phyloP scores from a whole-genome alignment of 2,329 filamentous ascomycete genomes.

The Cladosporium cucumerinum region DNA sequence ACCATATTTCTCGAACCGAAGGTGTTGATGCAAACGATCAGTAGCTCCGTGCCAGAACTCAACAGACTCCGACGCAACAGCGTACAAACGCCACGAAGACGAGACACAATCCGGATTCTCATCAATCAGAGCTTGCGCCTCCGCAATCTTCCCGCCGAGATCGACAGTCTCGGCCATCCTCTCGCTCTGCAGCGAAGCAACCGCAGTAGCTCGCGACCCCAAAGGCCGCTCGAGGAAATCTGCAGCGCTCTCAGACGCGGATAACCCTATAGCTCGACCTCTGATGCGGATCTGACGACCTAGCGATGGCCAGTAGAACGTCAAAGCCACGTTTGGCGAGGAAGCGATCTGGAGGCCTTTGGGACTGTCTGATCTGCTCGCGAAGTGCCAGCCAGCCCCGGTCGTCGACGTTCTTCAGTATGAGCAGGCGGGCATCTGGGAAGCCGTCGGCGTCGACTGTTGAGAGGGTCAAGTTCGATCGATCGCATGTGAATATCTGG shows the following conservation, averaged over 20 bases:
- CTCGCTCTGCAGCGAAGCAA: neutral
- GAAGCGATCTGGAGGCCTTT: neutral
- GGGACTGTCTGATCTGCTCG: neutral
- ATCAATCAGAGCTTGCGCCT: neutral
- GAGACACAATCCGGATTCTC: neutral
- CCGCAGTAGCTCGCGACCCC: neutral
- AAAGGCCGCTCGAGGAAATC: neutral
- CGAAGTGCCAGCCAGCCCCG: slow-evolving; percentile 4
- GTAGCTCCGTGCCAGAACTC: neutral
- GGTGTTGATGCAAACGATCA: neutral
- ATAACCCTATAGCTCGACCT: neutral
- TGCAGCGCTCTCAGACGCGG: neutral
- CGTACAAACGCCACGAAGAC: neutral
- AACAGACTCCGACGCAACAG: neutral
- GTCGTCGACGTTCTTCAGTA: neutral
- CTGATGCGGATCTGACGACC: neutral
- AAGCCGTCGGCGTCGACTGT: neutral
- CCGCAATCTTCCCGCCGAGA: neutral
- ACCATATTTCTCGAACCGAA: neutral
- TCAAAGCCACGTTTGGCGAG: neutral
- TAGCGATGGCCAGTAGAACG: neutral
- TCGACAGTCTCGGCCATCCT: neutral
- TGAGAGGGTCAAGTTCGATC: neutral
- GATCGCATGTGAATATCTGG: neutral
- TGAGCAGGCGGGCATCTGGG: neutral